Percentiles rank a stretch among this genome's conserved stretches.
Evolutionary conservation across 176 grass and related monocot species (phyloP).

Genomic region (Bonia amplexicaulis): DNA sequence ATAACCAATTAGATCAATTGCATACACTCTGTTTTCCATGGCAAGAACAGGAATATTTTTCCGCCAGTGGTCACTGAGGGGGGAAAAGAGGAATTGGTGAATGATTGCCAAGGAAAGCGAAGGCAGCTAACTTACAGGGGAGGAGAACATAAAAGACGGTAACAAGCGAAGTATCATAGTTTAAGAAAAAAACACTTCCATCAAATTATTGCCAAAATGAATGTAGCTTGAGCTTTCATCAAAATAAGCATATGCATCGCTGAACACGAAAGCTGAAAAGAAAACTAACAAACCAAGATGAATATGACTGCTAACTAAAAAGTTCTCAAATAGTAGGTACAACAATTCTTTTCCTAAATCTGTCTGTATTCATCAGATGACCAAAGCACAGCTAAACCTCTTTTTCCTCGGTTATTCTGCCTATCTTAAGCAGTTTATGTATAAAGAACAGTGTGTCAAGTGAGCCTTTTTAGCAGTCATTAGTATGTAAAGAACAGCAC

Average conservation of each 20-base stretch:
- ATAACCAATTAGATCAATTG: constrained; percentile 93
- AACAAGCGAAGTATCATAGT: neutral
- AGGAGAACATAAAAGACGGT: neutral
- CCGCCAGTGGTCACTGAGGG: constrained; percentile 78
- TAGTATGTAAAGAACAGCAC: neutral
- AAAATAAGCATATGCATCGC: neutral
- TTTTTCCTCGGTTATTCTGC: neutral
- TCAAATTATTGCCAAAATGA: neutral
- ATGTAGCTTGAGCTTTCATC: neutral
- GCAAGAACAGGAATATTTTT: constrained; percentile 85
- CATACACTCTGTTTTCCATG: constrained; percentile 55
- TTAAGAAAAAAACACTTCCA: neutral
- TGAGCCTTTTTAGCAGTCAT: neutral
- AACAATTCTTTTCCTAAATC: neutral
- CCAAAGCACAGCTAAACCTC: neutral
- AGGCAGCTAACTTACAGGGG: no score
- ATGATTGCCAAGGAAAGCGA: no score
- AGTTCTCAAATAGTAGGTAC: neutral
- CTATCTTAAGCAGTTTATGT: neutral
- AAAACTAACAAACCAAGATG: neutral
- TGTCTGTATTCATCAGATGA: neutral
- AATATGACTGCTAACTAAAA: neutral
- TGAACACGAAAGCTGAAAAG: neutral
- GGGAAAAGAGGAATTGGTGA: neutral
- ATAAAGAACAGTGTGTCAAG: neutral